Evolutionary conservation across 331 rosid genomes (phyloP).

Genomic region (Prunus yedoensis): DNA sequence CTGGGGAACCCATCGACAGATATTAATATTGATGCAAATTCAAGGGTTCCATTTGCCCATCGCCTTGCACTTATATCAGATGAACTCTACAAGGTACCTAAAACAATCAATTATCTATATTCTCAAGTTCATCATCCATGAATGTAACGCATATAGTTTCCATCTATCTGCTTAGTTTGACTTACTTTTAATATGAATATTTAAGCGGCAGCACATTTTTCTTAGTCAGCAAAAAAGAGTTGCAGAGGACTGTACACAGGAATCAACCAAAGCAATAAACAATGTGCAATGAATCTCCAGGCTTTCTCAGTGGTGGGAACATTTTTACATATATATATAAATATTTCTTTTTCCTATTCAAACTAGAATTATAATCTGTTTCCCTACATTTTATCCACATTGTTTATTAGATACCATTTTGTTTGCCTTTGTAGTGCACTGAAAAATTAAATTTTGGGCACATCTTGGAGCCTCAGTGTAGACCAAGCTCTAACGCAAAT

Average conservation of each 20-base stretch:
- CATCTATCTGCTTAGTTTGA: not conserved
- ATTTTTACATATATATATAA: not conserved
- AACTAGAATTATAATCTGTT: not conserved
- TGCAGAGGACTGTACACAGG: slow-evolving; percentile 25
- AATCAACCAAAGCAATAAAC: not conserved
- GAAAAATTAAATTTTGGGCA: not conserved
- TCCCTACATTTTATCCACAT: not conserved
- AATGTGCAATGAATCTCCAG: slow-evolving; percentile 26
- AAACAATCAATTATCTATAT: not conserved
- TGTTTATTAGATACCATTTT: not conserved
- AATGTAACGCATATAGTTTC: not conserved
- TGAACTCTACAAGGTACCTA: slow-evolving; percentile 33
- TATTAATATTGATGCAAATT: slow-evolving; percentile 14
- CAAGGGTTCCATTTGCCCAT: slow-evolving; percentile 24
- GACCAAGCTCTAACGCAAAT: not conserved
- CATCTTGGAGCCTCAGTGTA: slow-evolving; percentile 23
- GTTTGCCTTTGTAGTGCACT: slow-evolving; percentile 10
- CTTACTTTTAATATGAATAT: not conserved
- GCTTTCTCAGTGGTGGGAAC: slow-evolving; percentile 25
- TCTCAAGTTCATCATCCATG: not conserved
- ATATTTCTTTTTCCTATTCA: not conserved
- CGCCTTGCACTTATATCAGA: slow-evolving; percentile 31
- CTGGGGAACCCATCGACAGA: slow-evolving; percentile 24
- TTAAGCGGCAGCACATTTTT: not conserved
- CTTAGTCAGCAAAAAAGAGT: slow-evolving; percentile 18